Conservation (phyloP, 352 stramenopile species). For the Pythium coloratum region DNA sequence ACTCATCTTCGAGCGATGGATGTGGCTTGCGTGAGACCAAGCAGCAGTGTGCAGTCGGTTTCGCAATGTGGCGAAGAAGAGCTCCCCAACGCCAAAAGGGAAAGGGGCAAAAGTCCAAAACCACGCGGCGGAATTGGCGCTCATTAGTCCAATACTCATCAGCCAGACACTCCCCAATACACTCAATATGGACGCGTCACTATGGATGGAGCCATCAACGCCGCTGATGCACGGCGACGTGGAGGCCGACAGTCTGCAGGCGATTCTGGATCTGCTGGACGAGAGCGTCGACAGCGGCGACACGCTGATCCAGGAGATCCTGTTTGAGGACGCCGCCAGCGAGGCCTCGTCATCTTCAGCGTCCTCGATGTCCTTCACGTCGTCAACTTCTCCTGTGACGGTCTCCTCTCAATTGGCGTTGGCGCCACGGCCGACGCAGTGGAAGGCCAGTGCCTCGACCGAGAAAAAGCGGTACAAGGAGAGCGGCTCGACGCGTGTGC, state of each 20-base stretch:
- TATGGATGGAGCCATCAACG: not conserved
- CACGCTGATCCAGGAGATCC: not conserved
- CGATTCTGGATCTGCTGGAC: conserved; percentile 1
- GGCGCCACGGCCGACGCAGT: not conserved
- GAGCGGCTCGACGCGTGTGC: conserved; percentile 7
- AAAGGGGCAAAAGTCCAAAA: not conserved
- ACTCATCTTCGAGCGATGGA: no score
- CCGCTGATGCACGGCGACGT: not conserved
- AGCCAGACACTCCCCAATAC: not conserved
- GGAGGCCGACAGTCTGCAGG: not conserved
- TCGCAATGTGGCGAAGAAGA: not conserved
- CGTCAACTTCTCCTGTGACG: no score
- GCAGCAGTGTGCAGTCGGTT: not conserved
- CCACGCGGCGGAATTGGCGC: no score
- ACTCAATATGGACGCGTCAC: not conserved
- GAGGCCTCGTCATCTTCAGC: not conserved
- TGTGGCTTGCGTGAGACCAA: not conserved
- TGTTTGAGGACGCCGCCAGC: not conserved
- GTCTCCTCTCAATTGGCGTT: not conserved
- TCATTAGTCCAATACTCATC: not conserved
- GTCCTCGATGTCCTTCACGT: no score
- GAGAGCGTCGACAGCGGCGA: not conserved
- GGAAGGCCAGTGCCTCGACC: not conserved
- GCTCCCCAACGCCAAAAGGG: not conserved
- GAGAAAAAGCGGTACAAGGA: conserved; percentile 7